Base-by-base conservation (phyloP, 768 basidiomycete species). In the Lactifluus subvellereus region DNA sequence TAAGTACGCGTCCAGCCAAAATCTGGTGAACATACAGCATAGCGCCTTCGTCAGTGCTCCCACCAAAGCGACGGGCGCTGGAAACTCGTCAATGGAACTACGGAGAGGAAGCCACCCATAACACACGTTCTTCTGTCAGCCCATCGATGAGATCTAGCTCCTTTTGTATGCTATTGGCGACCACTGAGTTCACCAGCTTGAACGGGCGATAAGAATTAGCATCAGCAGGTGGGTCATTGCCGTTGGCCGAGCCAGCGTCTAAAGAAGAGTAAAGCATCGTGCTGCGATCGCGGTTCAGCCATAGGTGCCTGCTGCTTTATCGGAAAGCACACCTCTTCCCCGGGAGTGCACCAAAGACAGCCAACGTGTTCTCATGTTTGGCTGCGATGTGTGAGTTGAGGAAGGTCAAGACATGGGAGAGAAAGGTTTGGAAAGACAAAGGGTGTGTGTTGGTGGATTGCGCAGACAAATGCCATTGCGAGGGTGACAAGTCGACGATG, bases 321-420 rank as follows among this genome's bases (percentile, higher is more conserved):
- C n/a, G 4, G 42, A 7, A 53, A n/a, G 64, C 71, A 33, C 5
- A 91, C 92, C 91, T 94, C 74, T 86, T 87, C 22, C 84, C 85
- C 1, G 91, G 90, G 52, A 94, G 79, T 5, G 95, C 96, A 8
- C 85, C 96, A 72, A 93, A 96, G 59, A 98, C 89, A 6, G 94
- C 91, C 43, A 99, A 80, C 4, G 89, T 84, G 72, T 99, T 99
- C 73, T 96, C 94, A 76, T 94, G 88, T 67, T 88, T 85, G 66
- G 85, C 82, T 1, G 94, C 94, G 64, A 98, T 82, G 75, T 98
- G 94, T 3, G 94, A 84, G 71, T 99, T 98, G 70, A 96, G 78
- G 70, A 98, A 96, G 35, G 90, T 87, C 61, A 98, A 82, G 32
- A 97, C 77, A 69, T 94, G 90, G 3, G 91, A 84, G 51, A 98